phyloP scores from a whole-genome alignment of 2,329 filamentous ascomycete species.

The Penicillium sp. region DNA sequence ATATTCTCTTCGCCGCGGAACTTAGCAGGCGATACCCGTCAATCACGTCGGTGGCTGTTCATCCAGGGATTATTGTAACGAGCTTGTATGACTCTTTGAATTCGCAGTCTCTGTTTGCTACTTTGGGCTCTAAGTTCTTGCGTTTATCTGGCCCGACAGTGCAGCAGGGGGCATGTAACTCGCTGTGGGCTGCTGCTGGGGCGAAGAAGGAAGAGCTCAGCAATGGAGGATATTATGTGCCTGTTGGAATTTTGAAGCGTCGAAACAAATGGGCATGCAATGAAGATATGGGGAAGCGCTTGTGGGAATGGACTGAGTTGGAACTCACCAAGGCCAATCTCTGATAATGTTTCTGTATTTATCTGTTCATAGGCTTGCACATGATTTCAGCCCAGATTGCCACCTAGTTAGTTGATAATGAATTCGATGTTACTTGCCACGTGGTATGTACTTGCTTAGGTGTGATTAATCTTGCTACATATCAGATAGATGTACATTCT shows the following conservation, averaged over 20 bases:
- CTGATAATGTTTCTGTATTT: not conserved
- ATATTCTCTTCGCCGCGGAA: conserved; percentile 46
- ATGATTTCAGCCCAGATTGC: not conserved
- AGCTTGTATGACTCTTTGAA: conserved; percentile 27
- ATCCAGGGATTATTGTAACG: conserved; percentile 46
- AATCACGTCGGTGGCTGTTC: conserved; percentile 42
- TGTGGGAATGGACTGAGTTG: conserved; percentile 38
- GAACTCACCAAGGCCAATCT: conserved; percentile 23
- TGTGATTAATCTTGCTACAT: not conserved
- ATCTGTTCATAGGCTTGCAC: not conserved
- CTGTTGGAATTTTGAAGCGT: conserved; percentile 27
- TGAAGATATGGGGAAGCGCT: conserved; percentile 23
- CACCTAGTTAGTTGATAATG: not conserved
- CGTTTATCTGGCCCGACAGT: conserved; percentile 20
- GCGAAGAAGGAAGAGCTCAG: conserved; percentile 23
- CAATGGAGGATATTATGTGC: conserved; percentile 32
- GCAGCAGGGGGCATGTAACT: conserved; percentile 23
- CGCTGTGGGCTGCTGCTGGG: conserved; percentile 32
- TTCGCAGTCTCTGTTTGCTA: conserved; percentile 5
- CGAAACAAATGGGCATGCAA: conserved; percentile 26
- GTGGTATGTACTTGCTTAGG: not conserved
- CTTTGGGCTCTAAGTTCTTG: conserved; percentile 13
- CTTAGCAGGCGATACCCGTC: conserved; percentile 38
- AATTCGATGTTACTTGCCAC: not conserved
- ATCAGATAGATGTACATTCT: not conserved